Evolutionary conservation across 176 grass and related monocot genomes (phyloP), one percentile per base, ranked within the genome.

Genomic region (Metroxylon sagu): DNA sequence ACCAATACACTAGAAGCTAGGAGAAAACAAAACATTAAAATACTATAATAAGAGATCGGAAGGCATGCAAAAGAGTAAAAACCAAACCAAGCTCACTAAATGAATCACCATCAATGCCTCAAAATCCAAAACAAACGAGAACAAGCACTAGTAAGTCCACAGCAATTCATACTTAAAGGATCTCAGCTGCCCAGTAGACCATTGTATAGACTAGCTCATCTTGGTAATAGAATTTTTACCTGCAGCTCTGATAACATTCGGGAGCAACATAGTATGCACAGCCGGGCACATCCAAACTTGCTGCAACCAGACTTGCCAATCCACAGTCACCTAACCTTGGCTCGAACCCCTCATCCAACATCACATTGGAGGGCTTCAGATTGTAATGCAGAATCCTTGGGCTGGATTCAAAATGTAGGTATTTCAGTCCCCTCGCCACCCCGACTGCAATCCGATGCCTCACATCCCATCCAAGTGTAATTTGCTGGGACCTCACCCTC

Each of bases 321-420:
- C 88, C 84, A n/a, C 74, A 83, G 66, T 93, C 94, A 3, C 84
- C 61, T 60, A 99, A 69, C 52, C 67, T 81, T 0, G 88, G 85
- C 28, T 99, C 88, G 0, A 78, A 93, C 14, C 67, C 87, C 74
- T 89, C 94, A 0, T 93, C 94, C 3, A 99, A 74, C 71, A 99
- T 81, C 53, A 99, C 87, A 49, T 99, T 99, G 0, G 94, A 83
- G 0, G 82, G 88, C 63, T 93, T 92, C 19, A 99, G 80, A 52
- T 85, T 83, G 68, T 62, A 81, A 62, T 99, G 94, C 15, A 93
- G 71, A 64, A 99, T 66, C 67, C 71, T 72, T 57, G 88, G 85
- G 18, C 16, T 81, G 57, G 68, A 89, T 55, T 99, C 88, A 26
- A 99, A 99, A 71, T 99, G 94, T 73, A 99, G 75, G 57, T 99